Conservation (phyloP, 306 rosid species). For the Dalbergia oliveri region DNA sequence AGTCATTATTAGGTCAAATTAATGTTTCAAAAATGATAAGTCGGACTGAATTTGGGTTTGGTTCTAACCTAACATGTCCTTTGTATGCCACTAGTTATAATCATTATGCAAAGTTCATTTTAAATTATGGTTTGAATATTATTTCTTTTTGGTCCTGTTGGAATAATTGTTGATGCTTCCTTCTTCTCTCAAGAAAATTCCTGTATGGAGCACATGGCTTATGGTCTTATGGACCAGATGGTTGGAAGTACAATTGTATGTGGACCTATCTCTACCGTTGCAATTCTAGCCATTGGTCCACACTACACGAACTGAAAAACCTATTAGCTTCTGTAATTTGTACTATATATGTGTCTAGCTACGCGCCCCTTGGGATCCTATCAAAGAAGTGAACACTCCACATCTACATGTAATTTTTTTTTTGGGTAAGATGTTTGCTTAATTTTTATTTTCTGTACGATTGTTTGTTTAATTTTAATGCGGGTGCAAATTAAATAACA, state of each 20-base stretch:
- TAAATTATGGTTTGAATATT: neutral
- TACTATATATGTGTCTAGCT: too few species aligned
- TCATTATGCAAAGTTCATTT: neutral
- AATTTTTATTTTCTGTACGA: too few species aligned
- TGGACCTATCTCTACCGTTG: neutral
- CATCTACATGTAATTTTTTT: too few species aligned
- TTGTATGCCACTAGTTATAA: too few species aligned
- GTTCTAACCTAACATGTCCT: too few species aligned
- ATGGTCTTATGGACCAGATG: slow-evolving; percentile 22
- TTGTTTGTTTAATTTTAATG: neutral
- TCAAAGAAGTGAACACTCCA: too few species aligned
- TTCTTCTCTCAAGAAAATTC: neutral
- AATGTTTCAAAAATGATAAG: too few species aligned
- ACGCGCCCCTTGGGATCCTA: too few species aligned
- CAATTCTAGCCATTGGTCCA: slow-evolving; percentile 3
- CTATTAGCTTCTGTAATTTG: neutral
- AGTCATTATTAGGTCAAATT: too few species aligned
- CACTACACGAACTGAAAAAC: neutral
- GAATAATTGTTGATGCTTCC: neutral
- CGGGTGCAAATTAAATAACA: neutral
- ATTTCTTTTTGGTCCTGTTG: too few species aligned
- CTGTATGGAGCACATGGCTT: slow-evolving; percentile 8
- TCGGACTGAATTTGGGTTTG: too few species aligned
- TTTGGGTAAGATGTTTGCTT: too few species aligned
- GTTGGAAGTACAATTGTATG: slow-evolving; percentile 13